Percentiles rank a stretch among this genome's conserved stretches.
These are phyloP conservation scores for Talaromyces albobiverticillius DNA, from an alignment of 2,329 filamentous ascomycete genomes.

Conservation along the genomic window DNA sequence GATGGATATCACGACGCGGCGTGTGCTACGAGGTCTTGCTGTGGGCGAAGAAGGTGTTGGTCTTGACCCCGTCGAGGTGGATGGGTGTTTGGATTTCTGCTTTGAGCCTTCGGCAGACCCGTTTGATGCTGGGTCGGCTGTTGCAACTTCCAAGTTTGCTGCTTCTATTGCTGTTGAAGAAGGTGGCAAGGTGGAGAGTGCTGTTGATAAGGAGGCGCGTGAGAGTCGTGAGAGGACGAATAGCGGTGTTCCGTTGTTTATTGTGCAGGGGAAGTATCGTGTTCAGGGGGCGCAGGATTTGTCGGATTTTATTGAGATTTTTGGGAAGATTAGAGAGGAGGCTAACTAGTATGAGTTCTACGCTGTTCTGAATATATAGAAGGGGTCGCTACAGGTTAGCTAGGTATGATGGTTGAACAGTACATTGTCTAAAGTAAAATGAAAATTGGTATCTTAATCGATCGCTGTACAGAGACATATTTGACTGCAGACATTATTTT, in stretches of 20 bases:
- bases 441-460: conserved; percentile 3
- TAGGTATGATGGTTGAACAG: too few relatives aligned
- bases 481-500: conserved; percentile 6
- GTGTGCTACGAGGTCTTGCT: conserved; percentile 20
- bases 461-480: conserved; percentile 4
- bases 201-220: conserved; percentile 38
- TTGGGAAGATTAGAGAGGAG: conserved; percentile 2
- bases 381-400: too few relatives aligned
- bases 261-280: background rate
- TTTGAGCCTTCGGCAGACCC: conserved; percentile 13
- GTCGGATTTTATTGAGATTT: conserved; percentile 11
- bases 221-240: conserved; percentile 2
- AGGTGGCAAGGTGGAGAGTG: background rate
- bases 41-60: conserved; percentile 22
- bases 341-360: background rate
- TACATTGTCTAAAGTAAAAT: background rate
- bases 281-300: conserved; percentile 10
- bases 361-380: background rate
- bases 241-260: conserved; percentile 20
- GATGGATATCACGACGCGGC: conserved; percentile 27
- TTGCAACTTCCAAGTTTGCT: conserved; percentile 26
- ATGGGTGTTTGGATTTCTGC: conserved; percentile 8
- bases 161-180: background rate
- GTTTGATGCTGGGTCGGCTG: too few relatives aligned
- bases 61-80: conserved; percentile 17